These are phyloP conservation scores for Dipteronia sinensis DNA, from an alignment of 345 rosid genomes.

Conservation along the genomic window DNA sequence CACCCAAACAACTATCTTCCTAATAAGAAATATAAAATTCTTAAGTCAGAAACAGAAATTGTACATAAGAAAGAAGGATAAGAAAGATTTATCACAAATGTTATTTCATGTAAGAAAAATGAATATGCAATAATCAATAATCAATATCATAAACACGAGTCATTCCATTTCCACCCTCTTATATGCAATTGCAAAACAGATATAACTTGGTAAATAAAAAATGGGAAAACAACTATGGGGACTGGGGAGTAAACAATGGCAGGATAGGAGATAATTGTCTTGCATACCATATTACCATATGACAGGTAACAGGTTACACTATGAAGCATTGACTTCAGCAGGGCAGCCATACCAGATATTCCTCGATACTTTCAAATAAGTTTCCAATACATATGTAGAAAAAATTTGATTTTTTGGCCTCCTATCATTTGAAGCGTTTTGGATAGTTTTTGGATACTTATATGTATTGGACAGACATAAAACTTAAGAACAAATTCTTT, in stretches of 20 bases:
- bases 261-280: background rate
- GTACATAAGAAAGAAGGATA: background rate
- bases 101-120: background rate
- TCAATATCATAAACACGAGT: background rate
- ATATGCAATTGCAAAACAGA: background rate
- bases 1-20: conserved; percentile 47
- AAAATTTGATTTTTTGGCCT: background rate
- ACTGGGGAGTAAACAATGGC: background rate
- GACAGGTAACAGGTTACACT: background rate
- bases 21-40: conserved; percentile 37
- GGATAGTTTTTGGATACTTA: background rate
- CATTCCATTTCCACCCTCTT: background rate
- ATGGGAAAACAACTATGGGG: background rate
- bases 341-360: background rate
- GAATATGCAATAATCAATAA: background rate
- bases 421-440: background rate
- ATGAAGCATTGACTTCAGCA: background rate
- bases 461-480: background rate
- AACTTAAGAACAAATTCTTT: background rate
- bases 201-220: background rate
- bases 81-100: background rate
- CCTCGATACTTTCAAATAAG: background rate
- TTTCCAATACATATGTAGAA: background rate
- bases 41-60: conserved; percentile 27
- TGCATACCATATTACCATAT: background rate